Evolutionary conservation across 208 protist species (phyloP), one percentile per base, ranked within the genome.

Genomic region (Acanthamoeba triangularis): DNA sequence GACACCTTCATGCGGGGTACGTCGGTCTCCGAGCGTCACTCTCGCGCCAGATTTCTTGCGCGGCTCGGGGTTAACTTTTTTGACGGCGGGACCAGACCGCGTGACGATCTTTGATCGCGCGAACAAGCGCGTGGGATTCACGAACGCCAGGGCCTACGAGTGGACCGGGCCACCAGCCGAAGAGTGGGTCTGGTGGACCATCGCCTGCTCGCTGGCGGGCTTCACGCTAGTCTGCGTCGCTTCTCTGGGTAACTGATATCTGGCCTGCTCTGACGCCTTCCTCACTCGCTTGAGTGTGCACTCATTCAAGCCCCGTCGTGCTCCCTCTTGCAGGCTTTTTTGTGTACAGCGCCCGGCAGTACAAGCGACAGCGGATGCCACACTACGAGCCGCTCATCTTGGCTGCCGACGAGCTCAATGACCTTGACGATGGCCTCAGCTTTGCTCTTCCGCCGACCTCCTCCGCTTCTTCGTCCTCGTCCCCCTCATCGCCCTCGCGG

Each of bases 1-100:
- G 84, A 91, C 84, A 69, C 84, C 35, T 91, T 91, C 61, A 91
- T 91, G 84, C 52, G 84, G 20, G 84, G 84, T 91, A 47, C 37
- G n/a, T n/a, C n/a, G n/a, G n/a, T 11, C 23, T 28, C 56, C 56
- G 20, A 61, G 56, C 56, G 28, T 33, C 72, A 69, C n/a, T n/a
- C n/a, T n/a, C n/a, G n/a, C n/a, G n/a, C n/a, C 56, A 20, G 56
- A 20, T 18, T 25, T 52, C 47, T 18, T 0, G 18, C 47, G 14
- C 47, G 14, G 13, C 18, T 52, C 47, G 47, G 47, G 47, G 47
- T 52, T 10, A 13, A 69, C 63, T 11, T 25, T 35, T 13, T 69
- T 16, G 61, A 2, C 28, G 69, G 20, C 69, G 18, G 18, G 59
- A 6, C 5, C 14, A 82, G 72, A 82, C 72, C 72, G 72, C 72